Evolutionary conservation across 768 basidiomycete genomes (phyloP).

Genomic region (Termitomyces sp.): DNA sequence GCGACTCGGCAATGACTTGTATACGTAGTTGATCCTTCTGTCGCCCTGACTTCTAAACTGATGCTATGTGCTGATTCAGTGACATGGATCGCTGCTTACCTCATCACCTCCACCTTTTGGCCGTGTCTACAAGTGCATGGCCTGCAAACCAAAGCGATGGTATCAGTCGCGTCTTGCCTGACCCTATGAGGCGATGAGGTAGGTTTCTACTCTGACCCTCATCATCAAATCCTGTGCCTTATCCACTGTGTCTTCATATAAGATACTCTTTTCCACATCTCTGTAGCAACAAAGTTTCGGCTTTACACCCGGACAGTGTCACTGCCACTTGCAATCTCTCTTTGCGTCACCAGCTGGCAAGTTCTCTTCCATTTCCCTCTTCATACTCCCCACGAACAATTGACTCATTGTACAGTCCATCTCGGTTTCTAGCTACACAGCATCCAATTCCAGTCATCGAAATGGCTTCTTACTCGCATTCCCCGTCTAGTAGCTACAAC

Average conservation of each 20-base stretch:
- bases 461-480: conserved; percentile 12
- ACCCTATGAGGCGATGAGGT: conserved; percentile 12
- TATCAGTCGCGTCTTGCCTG: conserved; percentile 8
- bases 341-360: not conserved
- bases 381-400: not conserved
- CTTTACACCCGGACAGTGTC: not conserved
- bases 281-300: conserved; percentile 3
- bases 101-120: conserved; percentile 8
- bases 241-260: conserved; percentile 11
- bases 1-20: too few species aligned
- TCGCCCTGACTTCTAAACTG: not conserved
- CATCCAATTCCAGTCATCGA: conserved; percentile 5
- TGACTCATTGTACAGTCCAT: not conserved
- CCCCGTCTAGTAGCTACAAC: conserved; percentile 7
- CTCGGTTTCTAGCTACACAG: conserved; percentile 14
- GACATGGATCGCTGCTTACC: conserved; percentile 8
- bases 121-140: not conserved
- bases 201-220: conserved; percentile 5
- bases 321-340: not conserved
- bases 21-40: not conserved
- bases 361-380: not conserved
- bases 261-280: conserved; percentile 4
- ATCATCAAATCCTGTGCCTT: conserved; percentile 14
- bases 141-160: conserved; percentile 2
- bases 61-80: too few species aligned